Evolutionary conservation across 176 grass and related monocot species (phyloP).

Genomic region (Musa troglodytarum): DNA sequence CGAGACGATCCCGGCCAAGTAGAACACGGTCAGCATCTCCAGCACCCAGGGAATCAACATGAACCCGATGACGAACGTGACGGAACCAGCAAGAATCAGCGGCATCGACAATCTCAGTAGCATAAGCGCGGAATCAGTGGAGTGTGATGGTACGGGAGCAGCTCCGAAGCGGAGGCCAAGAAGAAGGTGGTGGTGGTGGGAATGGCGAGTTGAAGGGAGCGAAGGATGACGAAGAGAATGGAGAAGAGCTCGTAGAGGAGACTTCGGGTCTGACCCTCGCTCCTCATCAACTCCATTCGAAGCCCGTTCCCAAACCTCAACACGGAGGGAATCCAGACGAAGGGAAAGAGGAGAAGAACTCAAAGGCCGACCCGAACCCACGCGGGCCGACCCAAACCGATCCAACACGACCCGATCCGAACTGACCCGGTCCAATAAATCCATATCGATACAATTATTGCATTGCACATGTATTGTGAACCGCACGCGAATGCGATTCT

Average conservation of each 20-base stretch:
- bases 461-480: background rate
- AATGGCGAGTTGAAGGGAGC: background rate
- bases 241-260: background rate
- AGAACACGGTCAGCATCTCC: background rate
- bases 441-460: too few relatives aligned
- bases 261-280: background rate
- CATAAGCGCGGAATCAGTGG: background rate
- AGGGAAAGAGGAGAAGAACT: background rate
- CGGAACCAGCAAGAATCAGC: background rate
- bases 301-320: background rate
- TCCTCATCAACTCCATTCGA: background rate
- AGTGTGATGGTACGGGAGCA: background rate
- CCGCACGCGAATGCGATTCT: background rate
- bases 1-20: background rate
- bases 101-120: background rate
- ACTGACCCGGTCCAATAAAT: too few relatives aligned
- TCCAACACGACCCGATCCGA: too few relatives aligned
- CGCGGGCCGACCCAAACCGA: too few relatives aligned
- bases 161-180: background rate
- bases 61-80: conserved; percentile 3
- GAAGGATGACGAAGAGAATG: background rate
- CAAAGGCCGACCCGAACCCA: too few relatives aligned
- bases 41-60: background rate
- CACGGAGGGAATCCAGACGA: background rate
- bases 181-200: background rate